Evolutionary conservation across 139 green algal genomes (phyloP), one percentile per base, ranked within the genome.

Genomic region (Pseudopediastrum boryanum): DNA sequence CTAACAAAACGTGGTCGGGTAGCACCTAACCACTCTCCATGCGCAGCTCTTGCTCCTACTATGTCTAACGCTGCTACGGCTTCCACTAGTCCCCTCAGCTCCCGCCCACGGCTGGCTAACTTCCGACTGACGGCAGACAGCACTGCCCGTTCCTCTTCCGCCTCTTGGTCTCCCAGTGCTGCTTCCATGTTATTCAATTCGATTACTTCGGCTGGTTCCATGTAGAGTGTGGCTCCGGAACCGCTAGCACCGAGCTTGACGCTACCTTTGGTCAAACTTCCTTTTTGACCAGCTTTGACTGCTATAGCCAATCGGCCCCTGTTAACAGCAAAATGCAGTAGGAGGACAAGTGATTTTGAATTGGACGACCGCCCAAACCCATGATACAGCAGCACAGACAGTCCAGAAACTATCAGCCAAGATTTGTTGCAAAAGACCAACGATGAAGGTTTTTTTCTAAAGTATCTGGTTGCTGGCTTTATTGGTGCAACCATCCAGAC

Each of bases 121-220:
- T 51, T 31, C 7, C 13, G n/a, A 13, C 62, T 44, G 56, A 65
- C 25, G 10, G 56, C 64, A 39, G 54, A n/a, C 77, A 96, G 84
- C 54, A 95, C 85, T 25, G 36, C 19, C 36, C 38, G 31, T 79
- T 93, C 90, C 66, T 93, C 90, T n/a, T 82, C 73, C 48, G 63
- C 48, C 83, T 95, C 89, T 43, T 78, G 52, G n/a, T 72, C 87
- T n/a, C 66, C 74, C 64, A 97, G 79, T 61, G 84, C 41, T 23
- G 88, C 89, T 70, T 93, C 89, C 3, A 35, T 64, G 69, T 98
- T 97, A 87, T 98, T 98, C 21, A 97, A 82, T 46, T 78, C 59
- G 52, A 98, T 85, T 19, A 86, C 75, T 0, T 90, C 88, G 27
- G 71, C 36, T 0, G 94, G 94, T 87, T 98, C 94, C 71, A 94